phyloP scores from a whole-genome alignment of 2,329 filamentous ascomycete species.

The Aureobasidium lini region DNA sequence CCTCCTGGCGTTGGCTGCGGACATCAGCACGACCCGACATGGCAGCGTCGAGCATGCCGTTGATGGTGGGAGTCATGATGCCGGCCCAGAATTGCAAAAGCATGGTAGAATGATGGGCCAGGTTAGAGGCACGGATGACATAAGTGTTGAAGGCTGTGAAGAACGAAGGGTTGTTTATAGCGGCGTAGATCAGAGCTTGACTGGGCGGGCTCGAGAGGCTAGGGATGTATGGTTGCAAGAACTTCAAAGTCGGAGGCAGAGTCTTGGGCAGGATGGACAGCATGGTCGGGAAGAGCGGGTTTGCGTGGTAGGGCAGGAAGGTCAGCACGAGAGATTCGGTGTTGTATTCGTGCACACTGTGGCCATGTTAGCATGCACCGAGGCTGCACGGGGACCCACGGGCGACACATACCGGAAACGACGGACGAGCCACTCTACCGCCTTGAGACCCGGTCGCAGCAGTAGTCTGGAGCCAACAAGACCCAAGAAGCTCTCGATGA shows the following conservation, averaged over 20 bases:
- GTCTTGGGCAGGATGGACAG: slow-evolving; percentile 76
- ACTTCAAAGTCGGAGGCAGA: slow-evolving; percentile 69
- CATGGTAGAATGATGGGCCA: slow-evolving; percentile 65
- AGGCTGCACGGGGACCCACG: slow-evolving; percentile 16
- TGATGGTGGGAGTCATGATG: slow-evolving; percentile 75
- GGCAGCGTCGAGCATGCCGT: slow-evolving; percentile 69
- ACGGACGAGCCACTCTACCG: slow-evolving; percentile 89
- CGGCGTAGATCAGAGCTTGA: slow-evolving; percentile 74
- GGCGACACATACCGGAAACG: slow-evolving; percentile 63
- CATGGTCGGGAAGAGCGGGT: slow-evolving; percentile 75
- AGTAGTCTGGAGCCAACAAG: slow-evolving; percentile 69
- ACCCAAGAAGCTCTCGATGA: slow-evolving; percentile 74
- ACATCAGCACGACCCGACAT: slow-evolving; percentile 68
- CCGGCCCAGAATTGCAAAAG: slow-evolving; percentile 88
- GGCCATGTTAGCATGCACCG: neutral
- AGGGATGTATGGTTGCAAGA: slow-evolving; percentile 78
- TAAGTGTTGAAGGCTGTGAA: slow-evolving; percentile 71
- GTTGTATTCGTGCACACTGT: slow-evolving; percentile 85
- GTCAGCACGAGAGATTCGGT: slow-evolving; percentile 69
- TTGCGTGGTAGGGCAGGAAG: slow-evolving; percentile 87
- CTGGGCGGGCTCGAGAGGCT: slow-evolving; percentile 70
- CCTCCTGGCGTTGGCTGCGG: slow-evolving; percentile 73
- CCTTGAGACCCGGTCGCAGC: slow-evolving; percentile 80
- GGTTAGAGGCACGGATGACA: slow-evolving; percentile 64
- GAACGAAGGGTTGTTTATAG: slow-evolving; percentile 69